Evolutionary conservation across 208 protist genomes (phyloP).

Genomic region (Histomonas meleagridis): DNA sequence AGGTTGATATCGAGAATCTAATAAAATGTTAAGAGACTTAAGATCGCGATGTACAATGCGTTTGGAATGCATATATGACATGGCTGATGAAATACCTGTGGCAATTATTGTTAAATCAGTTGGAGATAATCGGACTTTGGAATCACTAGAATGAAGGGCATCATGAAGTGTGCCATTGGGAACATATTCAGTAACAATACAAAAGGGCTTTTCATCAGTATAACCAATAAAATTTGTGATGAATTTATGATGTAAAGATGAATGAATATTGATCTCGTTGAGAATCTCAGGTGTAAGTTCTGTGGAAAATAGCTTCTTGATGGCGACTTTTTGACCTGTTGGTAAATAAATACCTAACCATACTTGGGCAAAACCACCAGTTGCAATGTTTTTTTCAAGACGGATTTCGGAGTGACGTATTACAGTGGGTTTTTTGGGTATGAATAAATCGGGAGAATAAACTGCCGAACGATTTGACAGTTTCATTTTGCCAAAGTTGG

Average conservation of each 20-base stretch:
- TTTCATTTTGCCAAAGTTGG: too few relatives aligned
- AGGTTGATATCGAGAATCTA: not conserved
- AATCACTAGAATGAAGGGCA: not conserved
- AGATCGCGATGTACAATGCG: not conserved
- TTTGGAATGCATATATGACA: not conserved
- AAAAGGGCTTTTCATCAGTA: not conserved
- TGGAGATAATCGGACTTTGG: not conserved
- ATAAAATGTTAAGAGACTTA: slow-evolving; percentile 11
- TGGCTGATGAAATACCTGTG: not conserved
- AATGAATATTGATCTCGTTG: slow-evolving; percentile 8
- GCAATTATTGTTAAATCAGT: slow-evolving; percentile 28
- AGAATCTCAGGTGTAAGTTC: too few relatives aligned
- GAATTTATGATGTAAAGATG: not conserved
- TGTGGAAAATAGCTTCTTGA: not conserved
- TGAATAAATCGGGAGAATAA: too few relatives aligned
- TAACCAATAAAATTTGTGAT: not conserved
- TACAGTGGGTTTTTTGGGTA: too few relatives aligned
- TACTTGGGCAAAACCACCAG: not conserved
- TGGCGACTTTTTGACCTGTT: not conserved
- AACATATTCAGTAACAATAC: not conserved
- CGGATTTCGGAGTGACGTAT: too few relatives aligned
- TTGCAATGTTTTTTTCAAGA: too few relatives aligned
- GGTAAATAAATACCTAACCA: not conserved
- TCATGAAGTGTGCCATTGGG: not conserved
- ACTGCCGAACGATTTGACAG: too few relatives aligned